Conservation (phyloP, 2,329 filamentous ascomycete species). For the Cadophora gregata region DNA sequence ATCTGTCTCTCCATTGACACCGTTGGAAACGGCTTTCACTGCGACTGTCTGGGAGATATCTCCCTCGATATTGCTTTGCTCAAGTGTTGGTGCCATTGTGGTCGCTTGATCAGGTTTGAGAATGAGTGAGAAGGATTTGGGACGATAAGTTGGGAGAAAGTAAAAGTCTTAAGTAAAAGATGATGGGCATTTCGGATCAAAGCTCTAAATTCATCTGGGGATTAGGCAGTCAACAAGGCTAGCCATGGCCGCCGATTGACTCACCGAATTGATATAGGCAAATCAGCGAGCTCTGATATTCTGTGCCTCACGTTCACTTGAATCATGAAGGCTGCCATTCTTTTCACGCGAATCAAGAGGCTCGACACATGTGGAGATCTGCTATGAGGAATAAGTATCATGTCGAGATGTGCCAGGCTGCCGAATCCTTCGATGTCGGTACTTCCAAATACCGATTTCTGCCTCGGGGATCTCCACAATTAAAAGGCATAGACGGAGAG, state of each 20-base stretch:
- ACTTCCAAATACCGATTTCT: neutral
- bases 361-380: neutral
- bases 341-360: neutral
- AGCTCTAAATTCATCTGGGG: neutral
- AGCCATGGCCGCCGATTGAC: neutral
- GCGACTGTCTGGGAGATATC: neutral
- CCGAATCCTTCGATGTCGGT: constrained; percentile 7
- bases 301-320: constrained; percentile 1
- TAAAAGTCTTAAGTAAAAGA: neutral
- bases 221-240: constrained; percentile 12
- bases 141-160: neutral
- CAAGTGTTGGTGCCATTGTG: constrained; percentile 23
- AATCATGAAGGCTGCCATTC: neutral
- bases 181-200: neutral
- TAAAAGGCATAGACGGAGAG: neutral
- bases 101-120: neutral
- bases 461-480: constrained; percentile 6
- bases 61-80: neutral
- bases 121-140: neutral
- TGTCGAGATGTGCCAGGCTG: neutral
- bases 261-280: neutral
- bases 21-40: constrained; percentile 20
- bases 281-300: neutral
- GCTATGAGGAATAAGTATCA: neutral
- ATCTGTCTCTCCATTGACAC: constrained; percentile 1